phyloP scores from a whole-genome alignment of 805 yeast genomes.

The Starmerella vaccinii region DNA sequence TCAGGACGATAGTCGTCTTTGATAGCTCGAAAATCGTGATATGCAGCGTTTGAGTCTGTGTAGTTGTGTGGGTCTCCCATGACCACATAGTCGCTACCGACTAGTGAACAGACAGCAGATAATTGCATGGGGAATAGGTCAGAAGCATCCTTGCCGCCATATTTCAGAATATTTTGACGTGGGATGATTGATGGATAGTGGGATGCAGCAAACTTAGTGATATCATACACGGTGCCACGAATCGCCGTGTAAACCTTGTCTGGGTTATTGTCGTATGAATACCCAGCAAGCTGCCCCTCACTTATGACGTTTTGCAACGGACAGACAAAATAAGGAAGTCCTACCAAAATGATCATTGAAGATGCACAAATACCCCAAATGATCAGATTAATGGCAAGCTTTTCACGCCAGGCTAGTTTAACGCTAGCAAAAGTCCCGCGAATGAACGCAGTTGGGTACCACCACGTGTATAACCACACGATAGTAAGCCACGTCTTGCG shows the following conservation, averaged over 20 bases:
- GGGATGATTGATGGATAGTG: slow-evolving; percentile 36
- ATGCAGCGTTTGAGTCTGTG: slow-evolving; percentile 33
- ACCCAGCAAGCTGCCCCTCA: slow-evolving; percentile 29
- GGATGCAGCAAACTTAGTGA: slow-evolving; percentile 32
- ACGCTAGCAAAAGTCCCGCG: slow-evolving; percentile 31
- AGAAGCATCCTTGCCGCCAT: slow-evolving; percentile 33
- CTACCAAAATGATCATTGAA: slow-evolving; percentile 30
- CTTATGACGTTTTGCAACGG: slow-evolving; percentile 34
- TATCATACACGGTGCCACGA: slow-evolving; percentile 35
- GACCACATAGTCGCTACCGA: slow-evolving; percentile 25
- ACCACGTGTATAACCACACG: slow-evolving; percentile 34
- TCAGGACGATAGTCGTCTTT: slow-evolving; percentile 35
- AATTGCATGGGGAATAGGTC: slow-evolving; percentile 35
- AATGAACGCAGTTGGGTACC: slow-evolving; percentile 34
- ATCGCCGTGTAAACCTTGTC: slow-evolving; percentile 31
- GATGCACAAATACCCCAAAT: slow-evolving; percentile 34
- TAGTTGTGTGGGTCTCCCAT: slow-evolving; percentile 31
- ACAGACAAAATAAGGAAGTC: slow-evolving; percentile 35
- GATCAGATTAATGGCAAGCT: slow-evolving; percentile 35
- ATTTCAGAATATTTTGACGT: slow-evolving; percentile 28
- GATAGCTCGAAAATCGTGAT: slow-evolving; percentile 36
- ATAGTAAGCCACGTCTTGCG: slow-evolving; percentile 33
- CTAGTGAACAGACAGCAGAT: slow-evolving; percentile 34
- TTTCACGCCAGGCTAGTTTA: slow-evolving; percentile 37
- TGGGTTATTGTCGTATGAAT: slow-evolving; percentile 27